Percentiles rank a stretch among this genome's conserved stretches.
Conservation (phyloP, 208 protist species). For the Leishmania mexicana region DNA sequence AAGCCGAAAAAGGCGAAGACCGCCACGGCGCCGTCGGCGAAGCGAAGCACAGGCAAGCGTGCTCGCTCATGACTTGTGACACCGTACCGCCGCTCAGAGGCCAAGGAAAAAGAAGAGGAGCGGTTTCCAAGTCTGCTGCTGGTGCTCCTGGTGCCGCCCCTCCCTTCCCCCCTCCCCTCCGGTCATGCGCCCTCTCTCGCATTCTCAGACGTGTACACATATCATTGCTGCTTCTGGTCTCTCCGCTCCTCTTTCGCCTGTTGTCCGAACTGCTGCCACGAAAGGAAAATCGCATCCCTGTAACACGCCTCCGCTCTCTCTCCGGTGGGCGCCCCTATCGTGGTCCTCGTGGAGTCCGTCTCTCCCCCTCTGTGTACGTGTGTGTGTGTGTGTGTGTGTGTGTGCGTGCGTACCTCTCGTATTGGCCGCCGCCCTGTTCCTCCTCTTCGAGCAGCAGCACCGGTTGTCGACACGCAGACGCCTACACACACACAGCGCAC, state of each 20-base stretch:
- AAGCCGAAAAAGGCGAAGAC: background rate
- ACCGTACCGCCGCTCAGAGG: background rate
- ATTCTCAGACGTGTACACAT: background rate
- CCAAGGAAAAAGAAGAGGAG: background rate
- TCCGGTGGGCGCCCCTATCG: background rate
- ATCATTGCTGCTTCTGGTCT: background rate
- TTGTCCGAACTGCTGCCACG: background rate
- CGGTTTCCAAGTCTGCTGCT: background rate
- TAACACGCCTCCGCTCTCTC: background rate
- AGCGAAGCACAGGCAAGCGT: constrained; percentile 9
- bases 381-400: background rate
- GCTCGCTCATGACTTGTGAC: constrained; percentile 10
- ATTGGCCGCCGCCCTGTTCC: background rate
- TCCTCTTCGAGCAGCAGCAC: background rate
- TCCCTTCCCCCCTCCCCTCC: background rate
- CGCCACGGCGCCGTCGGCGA: background rate
- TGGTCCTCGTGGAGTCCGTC: background rate
- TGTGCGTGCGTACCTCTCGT: background rate
- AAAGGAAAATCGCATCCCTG: background rate
- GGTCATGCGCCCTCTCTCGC: background rate
- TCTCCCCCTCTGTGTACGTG: background rate
- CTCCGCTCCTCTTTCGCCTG: background rate
- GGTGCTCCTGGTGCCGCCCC: background rate
- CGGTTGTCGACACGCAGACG: background rate
- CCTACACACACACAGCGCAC: too few species aligned